A percentile compares a stretch with the other conserved stretches of the same genome.
Conservation (phyloP, 2,329 filamentous ascomycete genomes). For the Talaromyces sp. region DNA sequence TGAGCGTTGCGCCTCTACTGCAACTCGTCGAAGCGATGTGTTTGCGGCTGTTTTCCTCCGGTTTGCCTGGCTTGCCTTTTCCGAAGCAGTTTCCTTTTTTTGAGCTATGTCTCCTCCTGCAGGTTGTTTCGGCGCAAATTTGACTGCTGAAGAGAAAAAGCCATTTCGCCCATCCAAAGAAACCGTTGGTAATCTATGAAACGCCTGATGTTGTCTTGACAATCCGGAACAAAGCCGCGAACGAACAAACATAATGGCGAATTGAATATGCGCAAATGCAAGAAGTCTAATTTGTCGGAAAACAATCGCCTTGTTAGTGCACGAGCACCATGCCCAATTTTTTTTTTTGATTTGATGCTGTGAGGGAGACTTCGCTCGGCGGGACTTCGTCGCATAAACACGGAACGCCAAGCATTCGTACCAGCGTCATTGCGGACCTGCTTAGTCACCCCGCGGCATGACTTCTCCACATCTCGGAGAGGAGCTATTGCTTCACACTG, state of each 20-base stretch:
- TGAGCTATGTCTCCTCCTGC: neutral
- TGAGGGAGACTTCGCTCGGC: neutral
- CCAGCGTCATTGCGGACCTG: slow-evolving; percentile 9
- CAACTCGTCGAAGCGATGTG: slow-evolving; percentile 76
- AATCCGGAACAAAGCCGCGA: neutral
- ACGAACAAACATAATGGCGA: slow-evolving; percentile 21
- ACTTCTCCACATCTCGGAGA: slow-evolving; percentile 1
- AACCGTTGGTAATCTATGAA: neutral
- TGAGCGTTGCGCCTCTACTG: slow-evolving; percentile 72
- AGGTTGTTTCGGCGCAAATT: slow-evolving; percentile 42
- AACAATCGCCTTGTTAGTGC: neutral
- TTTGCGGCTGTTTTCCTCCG: slow-evolving; percentile 55
- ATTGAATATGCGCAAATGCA: neutral
- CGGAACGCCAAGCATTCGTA: neutral
- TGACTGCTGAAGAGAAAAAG: slow-evolving; percentile 64
- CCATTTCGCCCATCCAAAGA: slow-evolving; percentile 40
- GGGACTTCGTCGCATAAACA: neutral
- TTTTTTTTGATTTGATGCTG: neutral
- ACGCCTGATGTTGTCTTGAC: neutral
- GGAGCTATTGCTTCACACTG: neutral
- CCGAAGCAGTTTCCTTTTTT: neutral
- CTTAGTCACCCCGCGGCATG: slow-evolving; percentile 12
- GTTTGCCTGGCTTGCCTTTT: slow-evolving; percentile 23
- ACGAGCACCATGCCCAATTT: neutral
- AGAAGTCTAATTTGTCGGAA: neutral